Evolutionary conservation across 2,329 filamentous ascomycete genomes (phyloP).

Genomic region (Apiospora arundinis): DNA sequence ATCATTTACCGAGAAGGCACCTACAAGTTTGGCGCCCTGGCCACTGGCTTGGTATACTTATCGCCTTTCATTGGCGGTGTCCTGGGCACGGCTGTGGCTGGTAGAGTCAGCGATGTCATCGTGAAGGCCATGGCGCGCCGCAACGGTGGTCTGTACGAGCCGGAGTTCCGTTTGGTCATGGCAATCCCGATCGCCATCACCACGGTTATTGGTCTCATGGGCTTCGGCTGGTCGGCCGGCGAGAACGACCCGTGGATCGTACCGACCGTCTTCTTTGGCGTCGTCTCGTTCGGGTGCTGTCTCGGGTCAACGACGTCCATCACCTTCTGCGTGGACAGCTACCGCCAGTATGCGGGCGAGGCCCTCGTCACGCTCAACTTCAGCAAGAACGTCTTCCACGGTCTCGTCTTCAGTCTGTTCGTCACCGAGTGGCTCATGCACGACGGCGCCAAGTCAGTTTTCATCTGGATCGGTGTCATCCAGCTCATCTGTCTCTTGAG

Average conservation of each 20-base stretch:
- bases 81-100: constrained; percentile 89
- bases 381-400: constrained; percentile 91
- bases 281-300: constrained; percentile 91
- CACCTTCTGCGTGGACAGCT: constrained; percentile 92
- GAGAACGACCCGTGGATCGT: constrained; percentile 83
- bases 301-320: constrained; percentile 90
- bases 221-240: constrained; percentile 91
- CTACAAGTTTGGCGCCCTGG: constrained; percentile 83
- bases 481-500: constrained; percentile 77
- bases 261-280: constrained; percentile 89
- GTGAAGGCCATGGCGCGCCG: constrained; percentile 81
- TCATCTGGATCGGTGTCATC: constrained; percentile 83
- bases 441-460: constrained; percentile 80
- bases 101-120: constrained; percentile 84
- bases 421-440: constrained; percentile 81
- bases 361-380: constrained; percentile 95
- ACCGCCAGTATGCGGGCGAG: constrained; percentile 91
- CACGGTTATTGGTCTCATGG: constrained; percentile 88
- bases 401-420: constrained; percentile 87
- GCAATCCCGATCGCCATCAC: constrained; percentile 77
- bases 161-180: constrained; percentile 92
- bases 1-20: constrained; percentile 75
- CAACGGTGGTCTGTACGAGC: constrained; percentile 95
- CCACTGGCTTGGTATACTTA: constrained; percentile 86
- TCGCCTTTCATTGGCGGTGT: constrained; percentile 89